Evolutionary conservation across 2,329 filamentous ascomycete species (phyloP).

Genomic region (Fusarium denticulatum): DNA sequence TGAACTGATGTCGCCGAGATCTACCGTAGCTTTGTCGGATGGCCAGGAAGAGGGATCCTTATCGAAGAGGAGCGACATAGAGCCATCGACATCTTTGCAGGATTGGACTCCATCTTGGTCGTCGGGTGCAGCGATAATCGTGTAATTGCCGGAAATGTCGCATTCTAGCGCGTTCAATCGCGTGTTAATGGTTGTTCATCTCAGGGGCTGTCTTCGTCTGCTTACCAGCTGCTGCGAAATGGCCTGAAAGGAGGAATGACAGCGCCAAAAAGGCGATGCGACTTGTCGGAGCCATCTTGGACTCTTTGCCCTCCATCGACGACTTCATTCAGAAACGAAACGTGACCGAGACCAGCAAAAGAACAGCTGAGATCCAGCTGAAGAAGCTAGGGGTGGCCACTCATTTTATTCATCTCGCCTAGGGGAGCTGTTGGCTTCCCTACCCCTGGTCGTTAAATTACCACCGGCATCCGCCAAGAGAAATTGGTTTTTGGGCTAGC

Average conservation of each 20-base stretch:
- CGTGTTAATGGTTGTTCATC: not conserved
- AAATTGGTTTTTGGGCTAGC: conserved; percentile 32
- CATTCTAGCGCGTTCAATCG: conserved; percentile 30
- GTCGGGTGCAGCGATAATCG: conserved; percentile 39
- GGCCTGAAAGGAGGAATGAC: conserved; percentile 36
- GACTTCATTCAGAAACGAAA: conserved; percentile 12
- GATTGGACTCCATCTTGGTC: conserved; percentile 33
- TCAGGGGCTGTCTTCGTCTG: not conserved
- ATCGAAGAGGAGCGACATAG: conserved; percentile 42
- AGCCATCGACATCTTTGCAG: conserved; percentile 42
- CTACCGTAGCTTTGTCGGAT: conserved; percentile 36
- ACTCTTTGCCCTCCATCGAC: conserved; percentile 35
- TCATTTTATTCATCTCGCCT: conserved; percentile 43
- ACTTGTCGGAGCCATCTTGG: conserved; percentile 38
- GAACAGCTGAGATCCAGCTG: not conserved
- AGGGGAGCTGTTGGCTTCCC: not conserved
- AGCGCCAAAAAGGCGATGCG: conserved; percentile 40
- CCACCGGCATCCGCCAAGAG: conserved; percentile 24
- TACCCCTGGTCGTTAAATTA: conserved; percentile 27
- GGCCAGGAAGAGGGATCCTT: conserved; percentile 39
- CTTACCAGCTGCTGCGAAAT: conserved; percentile 39
- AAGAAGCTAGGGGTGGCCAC: conserved; percentile 2
- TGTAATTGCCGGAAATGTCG: conserved; percentile 42
- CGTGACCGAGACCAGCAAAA: conserved; percentile 10
- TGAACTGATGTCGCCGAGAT: conserved; percentile 37